Evolutionary conservation across 495 filamentous ascomycete species (phyloP), one percentile per base, ranked within the genome.

Genomic region (Aspergillus leporis): DNA sequence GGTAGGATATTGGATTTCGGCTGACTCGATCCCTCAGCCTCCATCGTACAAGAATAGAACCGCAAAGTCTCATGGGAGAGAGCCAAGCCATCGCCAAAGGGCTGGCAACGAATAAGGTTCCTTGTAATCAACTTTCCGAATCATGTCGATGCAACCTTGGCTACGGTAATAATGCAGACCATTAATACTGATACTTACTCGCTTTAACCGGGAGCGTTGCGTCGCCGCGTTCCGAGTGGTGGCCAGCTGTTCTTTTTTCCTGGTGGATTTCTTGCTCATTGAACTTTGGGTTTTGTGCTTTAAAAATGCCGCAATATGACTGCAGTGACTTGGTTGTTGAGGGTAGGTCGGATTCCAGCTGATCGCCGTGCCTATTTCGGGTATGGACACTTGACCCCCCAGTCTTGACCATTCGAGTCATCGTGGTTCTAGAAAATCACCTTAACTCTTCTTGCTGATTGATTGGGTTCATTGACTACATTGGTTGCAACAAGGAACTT

Each of bases 41-140:
- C 34, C 34, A 8, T 36, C 2, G 34, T 36, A 36, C 34, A 36
- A 10, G 13, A 36, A n/a, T 36, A 9, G 38, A 41, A 18, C 38
- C 16, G 38, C 14, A 23, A 56, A 40, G 52, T 41, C 28, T 58
- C 30, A 57, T 45, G 51, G 54, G 53, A 32, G 14, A 4, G 54
- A 55, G 64, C 56, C 55, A 65, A 63, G 60, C 58, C 52, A 56
- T 59, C 40, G 60, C 62, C 66, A 63, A 63, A 41, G 61, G 62
- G 50, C 60, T 65, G 66, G 66, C 62, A 63, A 63, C 66, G 54
- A 65, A 68, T 68, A 53, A 68, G 9, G 59, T 23, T 13, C 62
- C 53, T 32, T 22, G 51, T 40, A 10, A 13, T 21, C 36, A 5
- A 5, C 23, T 36, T 41, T 21, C 18, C 31, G 23, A 18, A 40